Evolutionary conservation across 495 filamentous ascomycete species (phyloP).

Genomic region (Xylaria nigripes): DNA sequence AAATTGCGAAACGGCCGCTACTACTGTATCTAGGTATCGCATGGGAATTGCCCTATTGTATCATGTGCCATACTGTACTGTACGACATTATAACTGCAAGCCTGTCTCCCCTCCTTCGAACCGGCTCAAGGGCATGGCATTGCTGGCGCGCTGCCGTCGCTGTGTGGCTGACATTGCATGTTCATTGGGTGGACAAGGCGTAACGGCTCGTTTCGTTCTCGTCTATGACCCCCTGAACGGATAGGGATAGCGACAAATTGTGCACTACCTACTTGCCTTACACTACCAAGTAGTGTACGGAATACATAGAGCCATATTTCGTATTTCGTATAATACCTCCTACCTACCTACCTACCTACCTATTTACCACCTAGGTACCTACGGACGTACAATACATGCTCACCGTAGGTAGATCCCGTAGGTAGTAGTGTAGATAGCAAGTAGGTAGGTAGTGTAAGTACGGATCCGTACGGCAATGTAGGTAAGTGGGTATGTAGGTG

Average conservation of each 20-base stretch:
- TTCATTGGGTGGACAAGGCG: conserved; percentile 5
- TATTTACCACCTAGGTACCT: too few species aligned
- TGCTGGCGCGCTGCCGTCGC: not conserved
- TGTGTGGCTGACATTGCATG: conserved; percentile 2
- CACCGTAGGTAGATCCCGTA: too few species aligned
- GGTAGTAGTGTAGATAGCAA: too few species aligned
- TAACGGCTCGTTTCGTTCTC: conserved; percentile 9
- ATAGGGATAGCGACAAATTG: not conserved
- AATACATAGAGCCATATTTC: too few species aligned
- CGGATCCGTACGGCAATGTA: too few species aligned
- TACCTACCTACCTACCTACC: too few species aligned
- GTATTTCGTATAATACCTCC: too few species aligned
- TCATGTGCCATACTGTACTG: not conserved
- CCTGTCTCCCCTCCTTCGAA: not conserved
- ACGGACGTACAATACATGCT: too few species aligned
- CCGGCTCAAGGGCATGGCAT: not conserved
- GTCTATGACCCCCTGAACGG: conserved; percentile 1
- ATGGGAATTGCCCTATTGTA: not conserved
- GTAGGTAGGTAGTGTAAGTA: too few species aligned
- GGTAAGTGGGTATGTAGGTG: not conserved
- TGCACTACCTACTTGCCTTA: too few species aligned
- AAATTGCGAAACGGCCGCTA: conserved; percentile 2
- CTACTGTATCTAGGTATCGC: not conserved
- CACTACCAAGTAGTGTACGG: too few species aligned
- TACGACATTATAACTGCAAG: too few species aligned